Conservation (phyloP, 768 basidiomycete species). For the Boletus edulis region DNA sequence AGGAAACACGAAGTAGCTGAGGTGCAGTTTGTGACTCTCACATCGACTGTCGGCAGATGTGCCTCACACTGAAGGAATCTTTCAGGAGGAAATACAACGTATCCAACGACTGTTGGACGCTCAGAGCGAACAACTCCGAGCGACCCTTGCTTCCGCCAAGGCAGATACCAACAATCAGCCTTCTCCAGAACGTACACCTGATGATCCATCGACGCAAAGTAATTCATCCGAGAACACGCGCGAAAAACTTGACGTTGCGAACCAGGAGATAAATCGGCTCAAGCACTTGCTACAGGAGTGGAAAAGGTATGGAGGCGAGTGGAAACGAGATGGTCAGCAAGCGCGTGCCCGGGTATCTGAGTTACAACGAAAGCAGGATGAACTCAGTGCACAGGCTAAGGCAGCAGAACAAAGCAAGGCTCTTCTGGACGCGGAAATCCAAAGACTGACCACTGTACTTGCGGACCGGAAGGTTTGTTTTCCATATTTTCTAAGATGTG, state of each 20-base stretch:
- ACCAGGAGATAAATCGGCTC: conserved; percentile 18
- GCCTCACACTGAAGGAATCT: conserved; percentile 5
- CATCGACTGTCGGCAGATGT: not conserved
- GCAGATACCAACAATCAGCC: not conserved
- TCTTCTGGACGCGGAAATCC: conserved; percentile 12
- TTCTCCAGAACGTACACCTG: conserved; percentile 2
- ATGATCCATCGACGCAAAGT: conserved; percentile 3
- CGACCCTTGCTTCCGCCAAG: conserved; percentile 10
- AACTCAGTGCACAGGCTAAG: conserved; percentile 10
- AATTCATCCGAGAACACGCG: not conserved
- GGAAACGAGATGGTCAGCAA: conserved; percentile 23
- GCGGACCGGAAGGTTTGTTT: conserved; percentile 23
- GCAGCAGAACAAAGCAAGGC: conserved; percentile 5
- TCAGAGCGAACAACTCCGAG: conserved; percentile 19
- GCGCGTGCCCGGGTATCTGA: conserved; percentile 10
- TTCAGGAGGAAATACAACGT: conserved; percentile 20
- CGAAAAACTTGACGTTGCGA: conserved; percentile 14
- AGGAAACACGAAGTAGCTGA: conserved; percentile 14
- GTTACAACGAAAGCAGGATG: conserved; percentile 8
- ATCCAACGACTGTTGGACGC: conserved; percentile 13
- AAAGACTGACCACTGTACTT: conserved; percentile 14
- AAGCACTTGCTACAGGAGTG: conserved; percentile 20
- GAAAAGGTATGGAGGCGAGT: conserved; percentile 24
- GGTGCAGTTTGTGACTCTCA: conserved; percentile 15
- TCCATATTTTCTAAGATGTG: not conserved